These are phyloP conservation scores for Macrolepiota albuminosa DNA, from an alignment of 768 basidiomycete genomes.

Conservation along the genomic window DNA sequence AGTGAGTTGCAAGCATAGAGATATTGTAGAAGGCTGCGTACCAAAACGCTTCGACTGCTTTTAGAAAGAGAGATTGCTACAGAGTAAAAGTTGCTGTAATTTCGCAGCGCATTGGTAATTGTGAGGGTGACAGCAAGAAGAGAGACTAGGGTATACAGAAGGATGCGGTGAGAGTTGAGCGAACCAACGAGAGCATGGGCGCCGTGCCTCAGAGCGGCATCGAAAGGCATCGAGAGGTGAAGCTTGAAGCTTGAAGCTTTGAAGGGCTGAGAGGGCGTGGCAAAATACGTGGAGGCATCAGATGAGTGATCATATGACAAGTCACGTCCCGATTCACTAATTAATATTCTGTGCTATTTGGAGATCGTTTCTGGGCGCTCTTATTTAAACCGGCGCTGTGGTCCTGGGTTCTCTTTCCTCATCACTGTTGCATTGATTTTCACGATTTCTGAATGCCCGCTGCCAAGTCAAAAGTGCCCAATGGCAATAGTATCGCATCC, in stretches of 20 bases:
- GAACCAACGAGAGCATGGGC: slow-evolving; percentile 45
- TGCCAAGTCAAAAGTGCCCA: slow-evolving; percentile 1
- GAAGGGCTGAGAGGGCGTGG: background rate
- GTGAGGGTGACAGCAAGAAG: slow-evolving; percentile 65
- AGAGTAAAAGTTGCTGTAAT: slow-evolving; percentile 90
- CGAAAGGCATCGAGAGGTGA: slow-evolving; percentile 39
- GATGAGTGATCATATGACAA: background rate
- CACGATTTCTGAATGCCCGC: background rate
- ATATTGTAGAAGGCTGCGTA: slow-evolving; percentile 28
- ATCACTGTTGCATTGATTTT: background rate
- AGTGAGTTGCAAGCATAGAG: background rate
- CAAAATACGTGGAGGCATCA: background rate
- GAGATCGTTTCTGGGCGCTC: background rate
- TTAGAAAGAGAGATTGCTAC: slow-evolving; percentile 90
- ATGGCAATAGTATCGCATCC: background rate
- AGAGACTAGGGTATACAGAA: slow-evolving; percentile 68
- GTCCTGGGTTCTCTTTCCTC: background rate
- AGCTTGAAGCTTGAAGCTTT: background rate
- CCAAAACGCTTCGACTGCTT: slow-evolving; percentile 90
- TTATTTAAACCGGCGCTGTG: background rate
- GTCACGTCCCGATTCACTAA: background rate
- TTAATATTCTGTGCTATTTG: background rate
- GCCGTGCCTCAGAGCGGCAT: slow-evolving; percentile 45
- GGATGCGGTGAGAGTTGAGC: slow-evolving; percentile 57
- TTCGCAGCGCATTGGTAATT: slow-evolving; percentile 74